Evolutionary conservation across 371 early-diverging fungal species (phyloP).

Genomic region (Mycotypha africana): DNA sequence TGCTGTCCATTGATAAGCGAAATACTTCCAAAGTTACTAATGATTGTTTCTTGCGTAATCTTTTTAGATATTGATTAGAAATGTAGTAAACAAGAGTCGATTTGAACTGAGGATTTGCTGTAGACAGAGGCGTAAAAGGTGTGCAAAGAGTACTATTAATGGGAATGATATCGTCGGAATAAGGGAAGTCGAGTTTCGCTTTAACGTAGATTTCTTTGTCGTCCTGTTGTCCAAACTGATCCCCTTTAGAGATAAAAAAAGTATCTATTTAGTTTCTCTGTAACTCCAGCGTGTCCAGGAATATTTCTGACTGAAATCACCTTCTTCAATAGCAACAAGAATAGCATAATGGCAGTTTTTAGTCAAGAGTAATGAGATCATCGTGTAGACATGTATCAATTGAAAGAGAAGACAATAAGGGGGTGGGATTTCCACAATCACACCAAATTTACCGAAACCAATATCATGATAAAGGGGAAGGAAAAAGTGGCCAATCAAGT

Average conservation of each 20-base stretch:
- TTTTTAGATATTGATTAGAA: constrained; percentile 25
- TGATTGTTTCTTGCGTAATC: constrained; percentile 17
- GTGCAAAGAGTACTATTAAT: too few species aligned
- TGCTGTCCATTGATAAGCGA: constrained; percentile 13
- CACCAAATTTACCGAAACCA: too few species aligned
- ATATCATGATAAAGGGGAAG: too few species aligned
- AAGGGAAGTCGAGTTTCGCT: constrained; percentile 23
- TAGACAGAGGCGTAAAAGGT: too few species aligned
- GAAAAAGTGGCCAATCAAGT: too few species aligned
- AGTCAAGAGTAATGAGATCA: constrained; percentile 21
- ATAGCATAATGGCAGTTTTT: constrained; percentile 26
- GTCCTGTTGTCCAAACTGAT: constrained; percentile 15
- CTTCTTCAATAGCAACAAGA: constrained; percentile 31
- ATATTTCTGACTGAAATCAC: constrained; percentile 1
- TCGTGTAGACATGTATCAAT: too few species aligned
- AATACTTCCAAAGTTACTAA: constrained; percentile 22
- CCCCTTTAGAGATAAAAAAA: constrained; percentile 8
- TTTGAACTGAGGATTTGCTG: too few species aligned
- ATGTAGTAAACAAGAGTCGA: constrained; percentile 37
- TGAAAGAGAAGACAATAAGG: too few species aligned
- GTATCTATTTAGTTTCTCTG: not conserved
- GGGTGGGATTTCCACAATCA: too few species aligned
- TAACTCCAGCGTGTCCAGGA: too few species aligned
- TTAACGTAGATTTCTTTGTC: constrained; percentile 34
- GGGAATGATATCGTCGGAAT: too few species aligned